phyloP scores from a whole-genome alignment of 257 asterid genomes.

The Ocimum tenuiflorum region DNA sequence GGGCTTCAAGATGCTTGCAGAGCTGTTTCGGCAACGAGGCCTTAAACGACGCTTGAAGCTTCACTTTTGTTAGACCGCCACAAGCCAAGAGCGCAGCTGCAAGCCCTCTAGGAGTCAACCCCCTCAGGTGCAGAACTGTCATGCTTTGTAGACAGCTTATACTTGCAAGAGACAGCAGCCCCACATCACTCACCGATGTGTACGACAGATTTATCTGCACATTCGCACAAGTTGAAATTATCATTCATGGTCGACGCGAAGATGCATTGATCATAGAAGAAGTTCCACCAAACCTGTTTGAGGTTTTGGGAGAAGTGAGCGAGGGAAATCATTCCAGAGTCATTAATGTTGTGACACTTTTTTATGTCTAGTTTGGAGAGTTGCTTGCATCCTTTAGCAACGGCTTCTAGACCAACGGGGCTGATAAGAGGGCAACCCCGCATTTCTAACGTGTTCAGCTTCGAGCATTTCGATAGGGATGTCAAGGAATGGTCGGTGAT shows the following conservation, averaged over 20 bases:
- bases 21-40: slow-evolving; percentile 46
- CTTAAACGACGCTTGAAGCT: slow-evolving; percentile 63
- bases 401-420: slow-evolving; percentile 60
- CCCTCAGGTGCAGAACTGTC: slow-evolving; percentile 53
- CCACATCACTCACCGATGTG: slow-evolving; percentile 71
- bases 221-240: background rate
- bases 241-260: background rate
- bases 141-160: slow-evolving; percentile 71
- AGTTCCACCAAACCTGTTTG: slow-evolving; percentile 47
- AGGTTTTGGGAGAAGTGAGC: slow-evolving; percentile 76
- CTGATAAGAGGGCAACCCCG: slow-evolving; percentile 78
- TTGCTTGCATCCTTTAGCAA: slow-evolving; percentile 68
- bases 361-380: slow-evolving; percentile 65
- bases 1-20: slow-evolving; percentile 60
- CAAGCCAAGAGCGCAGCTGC: slow-evolving; percentile 70
- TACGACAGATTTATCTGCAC: slow-evolving; percentile 72
- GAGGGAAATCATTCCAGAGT: slow-evolving; percentile 71
- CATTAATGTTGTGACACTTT: slow-evolving; percentile 60
- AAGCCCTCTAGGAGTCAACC: slow-evolving; percentile 59
- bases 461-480: slow-evolving; percentile 61
- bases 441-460: slow-evolving; percentile 58
- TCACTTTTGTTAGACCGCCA: slow-evolving; percentile 72
- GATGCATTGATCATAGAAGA: background rate
- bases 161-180: slow-evolving; percentile 67
- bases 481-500: slow-evolving; percentile 55